phyloP scores from a whole-genome alignment of 805 yeast genomes.

The Pichia heedii region DNA sequence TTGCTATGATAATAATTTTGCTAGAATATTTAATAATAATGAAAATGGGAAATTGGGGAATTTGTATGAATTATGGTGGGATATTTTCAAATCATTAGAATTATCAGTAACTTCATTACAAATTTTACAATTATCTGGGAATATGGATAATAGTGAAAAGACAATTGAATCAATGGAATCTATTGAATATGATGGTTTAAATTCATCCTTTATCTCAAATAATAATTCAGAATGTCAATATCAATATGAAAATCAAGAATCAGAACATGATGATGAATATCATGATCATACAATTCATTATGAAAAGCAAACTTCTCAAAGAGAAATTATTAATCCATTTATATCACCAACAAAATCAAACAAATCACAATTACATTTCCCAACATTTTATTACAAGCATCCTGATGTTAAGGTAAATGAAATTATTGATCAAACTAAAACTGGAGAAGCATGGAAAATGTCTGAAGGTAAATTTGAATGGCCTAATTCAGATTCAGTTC shows the following conservation, averaged over 20 bases:
- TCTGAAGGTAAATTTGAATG: conserved; percentile 18
- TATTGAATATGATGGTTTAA: too few relatives aligned
- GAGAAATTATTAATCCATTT: conserved; percentile 4
- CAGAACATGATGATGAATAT: neutral
- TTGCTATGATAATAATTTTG: conserved; percentile 6
- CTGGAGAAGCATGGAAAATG: conserved; percentile 29
- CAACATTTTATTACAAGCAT: conserved; percentile 20
- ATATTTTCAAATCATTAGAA: conserved; percentile 14
- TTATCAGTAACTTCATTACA: conserved; percentile 14
- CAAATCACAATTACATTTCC: conserved; percentile 9
- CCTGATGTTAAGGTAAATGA: conserved; percentile 5
- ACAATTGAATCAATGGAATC: too few relatives aligned
- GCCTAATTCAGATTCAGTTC: conserved; percentile 5
- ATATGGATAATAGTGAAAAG: too few relatives aligned
- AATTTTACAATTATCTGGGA: conserved; percentile 15
- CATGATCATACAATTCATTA: neutral
- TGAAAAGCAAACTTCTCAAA: neutral
- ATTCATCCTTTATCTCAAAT: too few relatives aligned
- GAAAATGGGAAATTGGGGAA: conserved; percentile 6
- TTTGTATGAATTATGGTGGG: conserved; percentile 26
- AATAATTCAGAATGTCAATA: too few relatives aligned
- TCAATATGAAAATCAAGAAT: too few relatives aligned
- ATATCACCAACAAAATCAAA: conserved; percentile 1
- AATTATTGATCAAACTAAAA: conserved; percentile 11
- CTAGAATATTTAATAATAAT: conserved; percentile 13